phyloP scores from a whole-genome alignment of 164 flowering plant species.

The Aristolochia californica region DNA sequence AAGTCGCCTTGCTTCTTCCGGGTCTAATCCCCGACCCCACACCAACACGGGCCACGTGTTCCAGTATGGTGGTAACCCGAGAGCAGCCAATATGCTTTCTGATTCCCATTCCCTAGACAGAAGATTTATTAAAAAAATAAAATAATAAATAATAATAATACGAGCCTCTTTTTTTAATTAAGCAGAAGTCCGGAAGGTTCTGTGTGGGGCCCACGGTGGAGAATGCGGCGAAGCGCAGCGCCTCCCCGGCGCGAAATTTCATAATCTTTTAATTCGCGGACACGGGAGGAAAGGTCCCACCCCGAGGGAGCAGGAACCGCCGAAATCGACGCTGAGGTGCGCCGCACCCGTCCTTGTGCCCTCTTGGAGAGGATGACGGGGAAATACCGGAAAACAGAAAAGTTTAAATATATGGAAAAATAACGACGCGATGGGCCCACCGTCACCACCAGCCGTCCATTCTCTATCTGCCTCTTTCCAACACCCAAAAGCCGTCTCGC shows the following conservation, averaged over 20 bases:
- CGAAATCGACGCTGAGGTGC: conserved; percentile 25
- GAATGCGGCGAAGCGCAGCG: conserved; percentile 1
- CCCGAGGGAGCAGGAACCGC: conserved; percentile 13
- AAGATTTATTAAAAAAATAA: too few relatives aligned
- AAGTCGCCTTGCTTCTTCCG: neutral
- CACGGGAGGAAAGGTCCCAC: neutral
- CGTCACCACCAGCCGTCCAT: neutral
- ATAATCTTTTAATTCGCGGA: neutral
- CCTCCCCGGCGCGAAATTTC: neutral
- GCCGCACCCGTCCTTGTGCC: conserved; percentile 13
- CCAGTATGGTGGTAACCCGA: too few relatives aligned
- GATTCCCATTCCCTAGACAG: too few relatives aligned
- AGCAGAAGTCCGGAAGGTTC: neutral
- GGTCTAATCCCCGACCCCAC: too few relatives aligned
- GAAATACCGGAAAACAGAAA: too few relatives aligned
- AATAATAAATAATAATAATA: too few relatives aligned
- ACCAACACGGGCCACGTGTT: too few relatives aligned
- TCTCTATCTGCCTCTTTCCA: conserved; percentile 8
- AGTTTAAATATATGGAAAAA: too few relatives aligned
- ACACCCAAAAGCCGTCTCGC: conserved; percentile 9
- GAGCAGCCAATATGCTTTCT: too few relatives aligned
- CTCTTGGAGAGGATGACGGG: too few relatives aligned
- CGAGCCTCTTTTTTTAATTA: too few relatives aligned
- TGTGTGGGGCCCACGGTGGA: neutral
- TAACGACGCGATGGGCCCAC: too few relatives aligned